Base-by-base conservation (phyloP, 768 basidiomycete genomes). In the Sistotremastrum suecicum region DNA sequence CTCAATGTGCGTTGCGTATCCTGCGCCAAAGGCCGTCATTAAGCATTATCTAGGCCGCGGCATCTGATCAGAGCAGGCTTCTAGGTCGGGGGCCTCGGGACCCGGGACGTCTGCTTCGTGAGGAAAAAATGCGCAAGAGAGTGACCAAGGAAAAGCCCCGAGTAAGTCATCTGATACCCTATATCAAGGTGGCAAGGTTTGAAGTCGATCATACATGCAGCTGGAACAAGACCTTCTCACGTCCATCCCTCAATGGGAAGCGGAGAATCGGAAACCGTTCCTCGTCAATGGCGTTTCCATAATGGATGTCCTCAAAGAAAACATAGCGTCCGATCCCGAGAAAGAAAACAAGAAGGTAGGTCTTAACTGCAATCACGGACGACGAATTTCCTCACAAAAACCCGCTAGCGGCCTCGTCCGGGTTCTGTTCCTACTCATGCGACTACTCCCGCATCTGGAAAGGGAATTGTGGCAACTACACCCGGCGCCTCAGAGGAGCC, bases 41-140 rank as follows among this genome's bases (percentile, higher is more conserved):
- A 7, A 5, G n/a, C 41, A 10, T 11, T 29, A n/a, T 28, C 32
- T 43, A 62, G 57, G 78, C 76, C 2, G 74, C 82, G 3, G 84
- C 86, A 2, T 70, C 75, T 34, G 90, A 94, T 56, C 87, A 90
- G 55, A 76, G 74, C 10, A 75, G 90, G 36, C 66, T 94, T 5
- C 73, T 85, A 3, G 87, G 87, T 10, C 73, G 86, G 55, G 87
- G 86, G 30, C 66, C 79, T 3, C 71, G 88, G 46, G 84, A 90
- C 66, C 83, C 89, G 4, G 89, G 89, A 5, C 69, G 88, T 12
- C 63, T 99, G 34, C 64, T 97, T 44, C 74, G 88, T 48, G 94
- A 99, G 62, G 94, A 97, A 67, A 95, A 95, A 71, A 89, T 94
- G 82, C 73, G 94, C 45, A 98, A 97, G 61, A 71, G 92, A 31